These are phyloP conservation scores for Ailanthus altissimus DNA, from an alignment of 345 rosid genomes.

Conservation along the genomic window DNA sequence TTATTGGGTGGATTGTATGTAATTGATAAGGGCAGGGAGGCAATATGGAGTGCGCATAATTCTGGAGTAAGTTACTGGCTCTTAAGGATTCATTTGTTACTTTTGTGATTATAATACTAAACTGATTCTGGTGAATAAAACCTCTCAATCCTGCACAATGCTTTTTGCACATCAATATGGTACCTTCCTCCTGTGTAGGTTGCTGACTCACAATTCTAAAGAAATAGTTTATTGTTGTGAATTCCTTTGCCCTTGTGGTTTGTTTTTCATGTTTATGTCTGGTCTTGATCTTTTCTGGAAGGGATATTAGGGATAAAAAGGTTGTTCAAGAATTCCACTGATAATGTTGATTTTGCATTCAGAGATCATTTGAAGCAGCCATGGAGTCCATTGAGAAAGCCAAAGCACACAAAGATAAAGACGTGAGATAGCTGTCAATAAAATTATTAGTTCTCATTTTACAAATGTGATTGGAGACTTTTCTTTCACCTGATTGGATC, in stretches of 20 bases:
- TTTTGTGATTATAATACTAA: background rate
- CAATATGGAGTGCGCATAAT: constrained; percentile 57
- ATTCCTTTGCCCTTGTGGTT: background rate
- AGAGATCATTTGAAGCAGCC: constrained; percentile 95
- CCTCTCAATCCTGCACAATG: background rate
- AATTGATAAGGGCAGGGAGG: constrained; percentile 48
- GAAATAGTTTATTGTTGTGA: background rate
- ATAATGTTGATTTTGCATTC: constrained; percentile 19
- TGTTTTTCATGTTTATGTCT: background rate
- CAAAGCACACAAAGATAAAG: constrained; percentile 46
- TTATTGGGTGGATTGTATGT: constrained; percentile 45
- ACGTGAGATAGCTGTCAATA: constrained; percentile 15
- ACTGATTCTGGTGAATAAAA: background rate
- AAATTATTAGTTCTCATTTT: background rate
- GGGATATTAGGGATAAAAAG: background rate
- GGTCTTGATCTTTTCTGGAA: background rate
- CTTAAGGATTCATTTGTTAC: background rate
- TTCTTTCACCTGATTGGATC: too few species aligned
- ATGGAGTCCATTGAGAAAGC: constrained; percentile 73
- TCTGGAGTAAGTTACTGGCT: constrained; percentile 55
- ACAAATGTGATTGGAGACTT: background rate
- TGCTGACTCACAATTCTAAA: background rate
- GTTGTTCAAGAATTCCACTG: background rate
- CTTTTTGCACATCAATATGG: background rate
- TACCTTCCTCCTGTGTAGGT: background rate